These are phyloP conservation scores for Paecilomyces variotii DNA, from an alignment of 2,329 filamentous ascomycete species.

Conservation along the genomic window DNA sequence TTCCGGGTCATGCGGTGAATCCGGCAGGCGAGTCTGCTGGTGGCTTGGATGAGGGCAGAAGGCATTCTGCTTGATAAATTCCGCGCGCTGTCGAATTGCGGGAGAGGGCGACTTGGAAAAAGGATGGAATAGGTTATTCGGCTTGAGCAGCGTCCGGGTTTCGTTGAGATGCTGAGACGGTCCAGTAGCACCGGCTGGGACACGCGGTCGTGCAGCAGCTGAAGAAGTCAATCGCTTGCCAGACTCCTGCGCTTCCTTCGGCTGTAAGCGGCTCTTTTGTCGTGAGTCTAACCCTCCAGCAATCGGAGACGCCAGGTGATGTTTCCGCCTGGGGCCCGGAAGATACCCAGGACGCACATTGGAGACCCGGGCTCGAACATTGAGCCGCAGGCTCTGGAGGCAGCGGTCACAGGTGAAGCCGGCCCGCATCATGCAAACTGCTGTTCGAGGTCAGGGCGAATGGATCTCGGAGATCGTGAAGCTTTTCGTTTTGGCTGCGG, in stretches of 20 bases:
- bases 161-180: conserved; percentile 14
- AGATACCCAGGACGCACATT: conserved; percentile 16
- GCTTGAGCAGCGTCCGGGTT: conserved; percentile 45
- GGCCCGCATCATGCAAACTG: conserved; percentile 24
- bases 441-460: not conserved
- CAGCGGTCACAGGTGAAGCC: conserved; percentile 35
- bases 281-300: conserved; percentile 21
- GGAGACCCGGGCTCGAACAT: conserved; percentile 15
- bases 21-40: conserved; percentile 61
- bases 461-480: not conserved
- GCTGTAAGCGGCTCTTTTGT: conserved; percentile 13
- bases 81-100: conserved; percentile 77
- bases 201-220: conserved; percentile 9
- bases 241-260: conserved; percentile 12
- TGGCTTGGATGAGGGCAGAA: conserved; percentile 90
- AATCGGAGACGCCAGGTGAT: conserved; percentile 11
- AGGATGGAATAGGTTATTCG: conserved; percentile 86
- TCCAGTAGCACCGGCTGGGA: conserved; percentile 21
- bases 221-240: conserved; percentile 9
- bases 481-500: not conserved
- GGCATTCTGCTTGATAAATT: conserved; percentile 86
- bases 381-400: conserved; percentile 26
- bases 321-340: conserved; percentile 16
- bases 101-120: conserved; percentile 84
- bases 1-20: conserved; percentile 57